Conservation (phyloP, 768 basidiomycete genomes). For the Lentinula sp. region DNA sequence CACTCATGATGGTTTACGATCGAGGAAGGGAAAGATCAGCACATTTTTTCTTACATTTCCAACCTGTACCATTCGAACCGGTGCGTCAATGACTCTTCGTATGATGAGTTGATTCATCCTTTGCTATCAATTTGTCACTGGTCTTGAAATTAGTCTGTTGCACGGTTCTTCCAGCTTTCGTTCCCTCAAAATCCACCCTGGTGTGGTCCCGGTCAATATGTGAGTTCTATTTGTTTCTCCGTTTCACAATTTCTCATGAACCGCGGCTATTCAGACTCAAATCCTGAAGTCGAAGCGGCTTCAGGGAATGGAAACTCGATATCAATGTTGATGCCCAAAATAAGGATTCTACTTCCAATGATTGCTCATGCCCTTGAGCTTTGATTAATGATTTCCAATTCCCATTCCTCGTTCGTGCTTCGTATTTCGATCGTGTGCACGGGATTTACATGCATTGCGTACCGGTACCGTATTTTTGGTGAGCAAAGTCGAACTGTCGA, state of each 20-base stretch:
- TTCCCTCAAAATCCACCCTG: background rate
- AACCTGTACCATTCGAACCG: background rate
- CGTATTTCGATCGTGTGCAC: background rate
- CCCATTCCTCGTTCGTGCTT: background rate
- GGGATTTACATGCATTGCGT: background rate
- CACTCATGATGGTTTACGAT: slow-evolving; percentile 34
- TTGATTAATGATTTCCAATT: background rate
- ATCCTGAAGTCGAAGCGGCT: background rate
- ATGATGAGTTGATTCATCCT: too few species aligned
- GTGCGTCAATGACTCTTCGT: background rate
- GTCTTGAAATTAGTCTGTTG: background rate
- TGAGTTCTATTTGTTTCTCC: background rate
- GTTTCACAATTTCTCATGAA: background rate
- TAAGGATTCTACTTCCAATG: background rate
- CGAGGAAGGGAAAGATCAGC: background rate
- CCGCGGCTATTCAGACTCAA: background rate
- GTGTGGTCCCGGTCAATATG: background rate
- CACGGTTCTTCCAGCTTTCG: background rate
- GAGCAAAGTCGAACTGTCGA: background rate
- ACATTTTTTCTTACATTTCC: too few species aligned
- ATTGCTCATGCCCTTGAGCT: too few species aligned
- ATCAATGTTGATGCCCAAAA: background rate
- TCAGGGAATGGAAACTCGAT: background rate
- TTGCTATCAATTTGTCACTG: background rate
- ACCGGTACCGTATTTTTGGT: background rate